Conservation (phyloP, 768 basidiomycete species). For the Podaxis sp. region DNA sequence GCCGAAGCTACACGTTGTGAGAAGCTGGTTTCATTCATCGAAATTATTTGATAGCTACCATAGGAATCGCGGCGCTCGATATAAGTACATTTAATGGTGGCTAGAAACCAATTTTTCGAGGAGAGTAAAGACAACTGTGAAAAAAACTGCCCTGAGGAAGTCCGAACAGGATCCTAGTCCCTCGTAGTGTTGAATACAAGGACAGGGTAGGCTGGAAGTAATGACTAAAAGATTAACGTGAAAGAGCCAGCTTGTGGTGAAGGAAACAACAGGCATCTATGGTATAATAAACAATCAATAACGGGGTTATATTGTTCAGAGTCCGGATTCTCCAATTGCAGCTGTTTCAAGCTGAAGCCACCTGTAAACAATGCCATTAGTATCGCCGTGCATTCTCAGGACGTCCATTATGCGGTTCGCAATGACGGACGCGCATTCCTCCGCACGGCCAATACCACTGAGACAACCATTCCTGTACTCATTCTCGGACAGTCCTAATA, state of each 20-base stretch:
- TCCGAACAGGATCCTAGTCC: not conserved
- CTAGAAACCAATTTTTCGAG: not conserved
- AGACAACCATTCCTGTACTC: constrained; percentile 68
- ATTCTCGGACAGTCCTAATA: constrained; percentile 55
- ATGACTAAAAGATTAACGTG: not conserved
- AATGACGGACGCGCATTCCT: constrained; percentile 62
- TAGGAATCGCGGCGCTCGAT: not conserved
- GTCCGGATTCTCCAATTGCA: not conserved
- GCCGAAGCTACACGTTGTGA: not conserved
- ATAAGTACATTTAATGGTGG: not conserved
- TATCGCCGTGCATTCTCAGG: constrained; percentile 29
- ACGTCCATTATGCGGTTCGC: constrained; percentile 52
- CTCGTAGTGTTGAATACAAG: not conserved
- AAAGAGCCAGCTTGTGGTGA: not conserved
- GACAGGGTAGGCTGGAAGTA: not conserved
- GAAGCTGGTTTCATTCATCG: not conserved
- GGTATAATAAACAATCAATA: not conserved
- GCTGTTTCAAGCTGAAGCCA: constrained; percentile 46
- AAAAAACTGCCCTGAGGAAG: not conserved
- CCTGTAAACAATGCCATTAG: constrained; percentile 32
- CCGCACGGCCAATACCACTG: constrained; percentile 72
- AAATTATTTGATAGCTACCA: not conserved
- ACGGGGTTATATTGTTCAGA: not conserved
- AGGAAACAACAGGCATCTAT: not conserved
- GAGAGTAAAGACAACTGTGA: not conserved